phyloP scores from a whole-genome alignment of 2,329 filamentous ascomycete genomes.

The Sclerotinia sclerotiorum region DNA sequence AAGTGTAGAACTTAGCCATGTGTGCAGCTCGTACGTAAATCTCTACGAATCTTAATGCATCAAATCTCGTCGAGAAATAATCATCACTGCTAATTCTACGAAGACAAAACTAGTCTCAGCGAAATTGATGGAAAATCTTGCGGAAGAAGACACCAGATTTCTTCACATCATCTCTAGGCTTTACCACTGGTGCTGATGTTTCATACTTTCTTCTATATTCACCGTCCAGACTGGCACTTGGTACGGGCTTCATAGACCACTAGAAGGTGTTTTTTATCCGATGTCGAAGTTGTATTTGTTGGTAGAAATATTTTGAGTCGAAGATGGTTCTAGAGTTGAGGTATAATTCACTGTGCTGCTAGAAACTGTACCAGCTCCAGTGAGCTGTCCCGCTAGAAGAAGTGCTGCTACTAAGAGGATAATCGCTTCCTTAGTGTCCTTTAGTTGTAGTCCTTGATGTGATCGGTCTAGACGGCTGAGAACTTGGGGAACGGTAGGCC shows the following conservation, averaged over 20 bases:
- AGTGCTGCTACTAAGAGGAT: neutral
- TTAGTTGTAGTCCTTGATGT: neutral
- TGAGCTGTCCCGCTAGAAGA: neutral
- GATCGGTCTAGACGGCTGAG: neutral
- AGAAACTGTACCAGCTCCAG: no score
- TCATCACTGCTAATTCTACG: neutral
- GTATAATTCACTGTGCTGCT: no score
- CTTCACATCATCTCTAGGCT: neutral
- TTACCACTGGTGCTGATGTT: neutral
- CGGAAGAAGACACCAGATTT: neutral
- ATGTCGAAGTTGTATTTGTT: neutral
- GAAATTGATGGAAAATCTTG: neutral
- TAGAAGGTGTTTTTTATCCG: neutral
- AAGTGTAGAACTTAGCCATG: neutral
- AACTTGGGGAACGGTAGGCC: neutral
- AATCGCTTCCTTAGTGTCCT: neutral
- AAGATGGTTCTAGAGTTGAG: no score
- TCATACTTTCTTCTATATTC: neutral
- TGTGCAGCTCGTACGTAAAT: neutral
- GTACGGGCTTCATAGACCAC: neutral
- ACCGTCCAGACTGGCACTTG: neutral
- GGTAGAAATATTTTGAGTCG: no score
- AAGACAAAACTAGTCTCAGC: neutral
- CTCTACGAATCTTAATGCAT: neutral
- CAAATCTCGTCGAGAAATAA: neutral